Conservation (phyloP, 495 filamentous ascomycete species). For the Oleoguttula mirabilis region DNA sequence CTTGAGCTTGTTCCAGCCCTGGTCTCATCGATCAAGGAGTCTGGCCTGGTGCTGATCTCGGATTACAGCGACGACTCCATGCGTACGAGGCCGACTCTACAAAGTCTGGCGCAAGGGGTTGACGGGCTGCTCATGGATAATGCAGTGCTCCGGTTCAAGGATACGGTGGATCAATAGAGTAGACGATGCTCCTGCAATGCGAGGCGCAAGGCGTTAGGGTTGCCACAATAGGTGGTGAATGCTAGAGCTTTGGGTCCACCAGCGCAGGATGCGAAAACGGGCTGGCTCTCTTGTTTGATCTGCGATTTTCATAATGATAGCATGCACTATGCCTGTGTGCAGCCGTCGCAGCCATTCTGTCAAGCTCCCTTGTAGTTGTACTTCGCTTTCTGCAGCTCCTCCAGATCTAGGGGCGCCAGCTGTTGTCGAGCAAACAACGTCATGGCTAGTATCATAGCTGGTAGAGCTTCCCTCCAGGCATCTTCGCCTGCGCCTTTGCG, state of each 20-base stretch:
- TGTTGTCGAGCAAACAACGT: slow-evolving; percentile 38
- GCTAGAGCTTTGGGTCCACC: too few species aligned
- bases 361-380: slow-evolving; percentile 52
- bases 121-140: slow-evolving; percentile 78
- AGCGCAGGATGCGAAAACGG: too few species aligned
- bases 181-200: too few species aligned
- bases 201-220: too few species aligned
- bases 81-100: slow-evolving; percentile 33
- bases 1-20: slow-evolving; percentile 83
- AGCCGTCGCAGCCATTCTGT: not conserved
- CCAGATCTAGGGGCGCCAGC: slow-evolving; percentile 45
- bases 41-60: slow-evolving; percentile 84
- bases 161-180: slow-evolving; percentile 79
- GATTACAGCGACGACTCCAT: slow-evolving; percentile 51
- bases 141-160: slow-evolving; percentile 82
- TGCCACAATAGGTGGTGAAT: too few species aligned
- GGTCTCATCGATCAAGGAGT: slow-evolving; percentile 82
- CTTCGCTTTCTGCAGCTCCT: slow-evolving; percentile 40
- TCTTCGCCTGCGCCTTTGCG: slow-evolving; percentile 7
- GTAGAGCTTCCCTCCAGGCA: slow-evolving; percentile 21
- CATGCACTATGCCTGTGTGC: not conserved
- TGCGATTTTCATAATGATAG: too few species aligned
- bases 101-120: slow-evolving; percentile 48
- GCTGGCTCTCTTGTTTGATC: too few species aligned
- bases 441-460: slow-evolving; percentile 35